These are phyloP conservation scores for Fusarium succisae DNA, from an alignment of 2,329 filamentous ascomycete species.

Conservation along the genomic window DNA sequence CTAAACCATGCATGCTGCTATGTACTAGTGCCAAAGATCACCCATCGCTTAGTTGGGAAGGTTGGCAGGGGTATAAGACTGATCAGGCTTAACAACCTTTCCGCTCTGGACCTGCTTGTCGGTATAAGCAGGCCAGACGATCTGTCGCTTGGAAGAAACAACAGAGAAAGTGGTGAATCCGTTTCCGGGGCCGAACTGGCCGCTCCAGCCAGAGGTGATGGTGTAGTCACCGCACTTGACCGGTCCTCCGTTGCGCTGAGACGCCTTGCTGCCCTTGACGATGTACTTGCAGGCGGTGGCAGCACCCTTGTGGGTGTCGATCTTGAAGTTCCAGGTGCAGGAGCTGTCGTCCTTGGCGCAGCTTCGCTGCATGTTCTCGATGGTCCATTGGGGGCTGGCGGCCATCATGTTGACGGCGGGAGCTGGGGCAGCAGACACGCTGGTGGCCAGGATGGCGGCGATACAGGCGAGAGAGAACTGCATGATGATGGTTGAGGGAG, in stretches of 20 bases:
- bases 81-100: conserved; percentile 57
- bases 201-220: conserved; percentile 64
- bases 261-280: conserved; percentile 47
- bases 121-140: conserved; percentile 62
- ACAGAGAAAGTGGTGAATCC: conserved; percentile 65
- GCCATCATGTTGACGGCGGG: conserved; percentile 53
- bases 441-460: conserved; percentile 42
- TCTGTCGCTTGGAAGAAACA: conserved; percentile 50
- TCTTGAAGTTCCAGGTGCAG: conserved; percentile 56
- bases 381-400: conserved; percentile 51
- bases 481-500: conserved; percentile 47
- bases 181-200: conserved; percentile 60
- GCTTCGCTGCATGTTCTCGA: conserved; percentile 50
- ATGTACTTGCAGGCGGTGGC: conserved; percentile 40
- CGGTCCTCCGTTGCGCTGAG: conserved; percentile 51
- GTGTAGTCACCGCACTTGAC: conserved; percentile 58
- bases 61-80: conserved; percentile 52
- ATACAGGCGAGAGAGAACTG: conserved; percentile 53
- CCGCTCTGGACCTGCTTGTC: conserved; percentile 58
- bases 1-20: neutral
- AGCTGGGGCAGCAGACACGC: conserved; percentile 48
- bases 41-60: conserved; percentile 20
- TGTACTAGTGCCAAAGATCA: neutral
- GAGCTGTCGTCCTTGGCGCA: conserved; percentile 50
- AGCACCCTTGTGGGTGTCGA: conserved; percentile 55